Conservation (phyloP, 768 basidiomycete species). For the Termitomyces sp. region DNA sequence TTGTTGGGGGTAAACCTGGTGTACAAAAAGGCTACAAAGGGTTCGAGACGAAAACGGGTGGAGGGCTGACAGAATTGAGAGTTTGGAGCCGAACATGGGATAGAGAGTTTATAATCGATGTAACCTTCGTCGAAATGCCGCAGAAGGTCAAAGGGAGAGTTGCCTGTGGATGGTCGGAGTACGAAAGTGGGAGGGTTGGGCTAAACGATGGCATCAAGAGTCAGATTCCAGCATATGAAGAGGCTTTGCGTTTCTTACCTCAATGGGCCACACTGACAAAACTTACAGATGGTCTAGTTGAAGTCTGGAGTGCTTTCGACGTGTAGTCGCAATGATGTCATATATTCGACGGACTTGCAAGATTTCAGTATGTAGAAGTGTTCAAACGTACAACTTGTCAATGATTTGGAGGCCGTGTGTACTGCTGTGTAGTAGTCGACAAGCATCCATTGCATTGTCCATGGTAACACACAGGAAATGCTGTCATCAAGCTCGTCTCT, state of each 20-base stretch:
- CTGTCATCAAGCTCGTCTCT: no score
- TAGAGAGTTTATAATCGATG: constrained; percentile 41
- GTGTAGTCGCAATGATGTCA: constrained; percentile 8
- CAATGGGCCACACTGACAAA: constrained; percentile 66
- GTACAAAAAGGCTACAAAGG: constrained; percentile 6
- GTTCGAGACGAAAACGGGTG: constrained; percentile 9
- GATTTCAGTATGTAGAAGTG: no score
- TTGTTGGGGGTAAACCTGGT: constrained; percentile 3
- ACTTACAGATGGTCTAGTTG: constrained; percentile 52
- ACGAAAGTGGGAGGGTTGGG: constrained; percentile 40
- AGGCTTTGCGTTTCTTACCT: constrained; percentile 60
- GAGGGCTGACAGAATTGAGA: constrained; percentile 33
- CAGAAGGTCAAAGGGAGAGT: constrained; percentile 30
- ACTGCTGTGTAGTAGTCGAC: no score
- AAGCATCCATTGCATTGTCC: no score
- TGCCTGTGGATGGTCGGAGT: constrained; percentile 57
- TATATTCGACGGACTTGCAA: no score
- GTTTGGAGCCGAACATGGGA: constrained; percentile 56
- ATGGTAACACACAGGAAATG: background rate
- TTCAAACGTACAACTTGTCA: no score
- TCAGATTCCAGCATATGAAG: constrained; percentile 69
- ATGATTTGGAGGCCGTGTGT: no score
- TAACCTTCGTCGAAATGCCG: constrained; percentile 43
- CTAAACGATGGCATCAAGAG: constrained; percentile 51
- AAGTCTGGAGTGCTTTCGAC: constrained; percentile 39